phyloP scores from a whole-genome alignment of 768 basidiomycete species.

The Artomyces pyxidatus region DNA sequence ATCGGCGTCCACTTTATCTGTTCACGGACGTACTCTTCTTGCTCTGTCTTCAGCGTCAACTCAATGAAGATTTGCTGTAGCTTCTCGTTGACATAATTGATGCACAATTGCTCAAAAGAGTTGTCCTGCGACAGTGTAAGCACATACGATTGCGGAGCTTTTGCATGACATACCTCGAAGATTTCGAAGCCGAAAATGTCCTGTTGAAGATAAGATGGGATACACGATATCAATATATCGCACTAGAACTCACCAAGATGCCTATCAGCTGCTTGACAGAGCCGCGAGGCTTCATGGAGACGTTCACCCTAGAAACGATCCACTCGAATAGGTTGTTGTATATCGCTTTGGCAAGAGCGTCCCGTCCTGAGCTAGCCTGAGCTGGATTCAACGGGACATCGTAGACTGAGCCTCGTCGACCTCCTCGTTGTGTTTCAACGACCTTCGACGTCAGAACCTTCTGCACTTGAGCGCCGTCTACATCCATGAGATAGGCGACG shows the following conservation, averaged over 20 bases:
- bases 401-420: slow-evolving; percentile 91
- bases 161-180: slow-evolving; percentile 57
- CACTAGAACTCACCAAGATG: slow-evolving; percentile 55
- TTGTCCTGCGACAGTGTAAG: slow-evolving; percentile 53
- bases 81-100: slow-evolving; percentile 99
- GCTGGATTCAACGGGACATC: slow-evolving; percentile 92
- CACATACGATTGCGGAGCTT: not conserved
- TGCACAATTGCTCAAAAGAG: slow-evolving; percentile 96
- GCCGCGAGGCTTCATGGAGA: slow-evolving; percentile 87
- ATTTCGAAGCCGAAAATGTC: slow-evolving; percentile 99
- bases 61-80: slow-evolving; percentile 99
- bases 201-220: slow-evolving; percentile 27
- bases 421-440: slow-evolving; percentile 90
- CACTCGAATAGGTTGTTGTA: slow-evolving; percentile 99
- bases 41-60: slow-evolving; percentile 95
- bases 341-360: slow-evolving; percentile 91
- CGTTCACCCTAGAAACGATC: slow-evolving; percentile 94
- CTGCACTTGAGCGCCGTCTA: slow-evolving; percentile 67
- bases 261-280: slow-evolving; percentile 79
- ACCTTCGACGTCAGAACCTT: slow-evolving; percentile 81
- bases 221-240: slow-evolving; percentile 1
- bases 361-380: slow-evolving; percentile 81
- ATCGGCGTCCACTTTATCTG: slow-evolving; percentile 99
- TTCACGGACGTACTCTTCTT: slow-evolving; percentile 97
- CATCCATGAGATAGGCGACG: slow-evolving; percentile 89